phyloP scores from a whole-genome alignment of 1,284 basidiomycete genomes.

The Irpex sp. region DNA sequence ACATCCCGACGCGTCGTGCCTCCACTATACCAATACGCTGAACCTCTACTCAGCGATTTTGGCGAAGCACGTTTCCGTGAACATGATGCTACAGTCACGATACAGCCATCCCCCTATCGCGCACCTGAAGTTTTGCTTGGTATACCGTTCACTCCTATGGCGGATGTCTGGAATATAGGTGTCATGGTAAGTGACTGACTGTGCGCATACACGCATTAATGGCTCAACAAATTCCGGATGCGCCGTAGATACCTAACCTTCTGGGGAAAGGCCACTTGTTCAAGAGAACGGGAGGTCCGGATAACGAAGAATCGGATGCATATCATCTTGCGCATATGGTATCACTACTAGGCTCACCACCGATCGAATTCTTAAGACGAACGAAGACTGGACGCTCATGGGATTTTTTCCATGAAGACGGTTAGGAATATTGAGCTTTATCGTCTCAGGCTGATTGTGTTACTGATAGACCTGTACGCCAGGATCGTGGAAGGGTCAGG shows the following conservation, averaged over 20 bases:
- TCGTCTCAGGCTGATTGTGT: not conserved
- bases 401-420: slow-evolving; percentile 13
- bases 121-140: slow-evolving; percentile 17
- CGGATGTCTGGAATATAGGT: slow-evolving; percentile 25
- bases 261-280: slow-evolving; percentile 17
- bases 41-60: slow-evolving; percentile 15
- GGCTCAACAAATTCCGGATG: too few species aligned
- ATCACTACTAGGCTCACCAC: slow-evolving; percentile 20
- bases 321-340: slow-evolving; percentile 22
- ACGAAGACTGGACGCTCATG: slow-evolving; percentile 8
- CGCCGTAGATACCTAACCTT: slow-evolving; percentile 17
- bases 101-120: slow-evolving; percentile 19
- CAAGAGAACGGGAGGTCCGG: slow-evolving; percentile 11
- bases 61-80: slow-evolving; percentile 16
- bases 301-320: slow-evolving; percentile 9
- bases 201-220: too few species aligned
- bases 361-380: slow-evolving; percentile 13
- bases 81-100: slow-evolving; percentile 8
- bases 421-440: slow-evolving; percentile 3
- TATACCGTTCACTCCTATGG: slow-evolving; percentile 17
- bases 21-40: slow-evolving; percentile 8
- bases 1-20: slow-evolving; percentile 5
- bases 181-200: slow-evolving; percentile 14
- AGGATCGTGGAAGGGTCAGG: not conserved
- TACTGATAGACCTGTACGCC: not conserved